Conservation (phyloP, 805 yeast genomes). For the Kodamaea fukazawae region DNA sequence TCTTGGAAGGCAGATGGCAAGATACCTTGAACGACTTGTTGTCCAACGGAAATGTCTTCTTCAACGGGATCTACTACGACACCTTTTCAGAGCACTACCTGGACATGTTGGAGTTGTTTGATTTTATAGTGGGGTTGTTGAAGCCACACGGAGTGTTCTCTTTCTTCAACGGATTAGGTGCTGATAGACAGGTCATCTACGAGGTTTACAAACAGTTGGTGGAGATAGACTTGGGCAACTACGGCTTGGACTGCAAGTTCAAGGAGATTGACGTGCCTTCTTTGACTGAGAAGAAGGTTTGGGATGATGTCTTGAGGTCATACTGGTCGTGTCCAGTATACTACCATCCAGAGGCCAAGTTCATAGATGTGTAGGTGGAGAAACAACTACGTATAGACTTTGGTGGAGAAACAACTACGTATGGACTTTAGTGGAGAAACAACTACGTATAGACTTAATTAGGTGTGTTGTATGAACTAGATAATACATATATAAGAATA, state of each 20-base stretch:
- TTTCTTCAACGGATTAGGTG: constrained; percentile 78
- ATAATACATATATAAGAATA: too few relatives aligned
- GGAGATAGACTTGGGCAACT: constrained; percentile 71
- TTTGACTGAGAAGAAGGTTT: constrained; percentile 44
- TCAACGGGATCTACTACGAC: constrained; percentile 91
- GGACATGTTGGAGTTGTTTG: constrained; percentile 85
- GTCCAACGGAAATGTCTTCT: constrained; percentile 60
- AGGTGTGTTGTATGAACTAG: too few relatives aligned
- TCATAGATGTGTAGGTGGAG: constrained; percentile 23
- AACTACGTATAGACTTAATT: background rate
- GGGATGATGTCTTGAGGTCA: constrained; percentile 61
- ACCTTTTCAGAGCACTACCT: constrained; percentile 89
- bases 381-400: background rate
- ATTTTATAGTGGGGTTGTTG: constrained; percentile 73
- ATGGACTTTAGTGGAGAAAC: background rate
- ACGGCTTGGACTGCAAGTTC: constrained; percentile 70
- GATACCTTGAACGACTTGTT: constrained; percentile 67
- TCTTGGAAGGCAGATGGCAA: constrained; percentile 93
- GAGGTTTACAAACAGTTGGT: constrained; percentile 83
- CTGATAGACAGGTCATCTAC: constrained; percentile 42
- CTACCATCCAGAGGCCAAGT: constrained; percentile 62
- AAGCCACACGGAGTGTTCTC: constrained; percentile 84
- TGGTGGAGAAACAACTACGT: background rate
- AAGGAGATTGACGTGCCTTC: constrained; percentile 47
- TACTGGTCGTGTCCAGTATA: constrained; percentile 70